Base-by-base conservation (phyloP, 31 red algal species). In the Endocladia muricata region DNA sequence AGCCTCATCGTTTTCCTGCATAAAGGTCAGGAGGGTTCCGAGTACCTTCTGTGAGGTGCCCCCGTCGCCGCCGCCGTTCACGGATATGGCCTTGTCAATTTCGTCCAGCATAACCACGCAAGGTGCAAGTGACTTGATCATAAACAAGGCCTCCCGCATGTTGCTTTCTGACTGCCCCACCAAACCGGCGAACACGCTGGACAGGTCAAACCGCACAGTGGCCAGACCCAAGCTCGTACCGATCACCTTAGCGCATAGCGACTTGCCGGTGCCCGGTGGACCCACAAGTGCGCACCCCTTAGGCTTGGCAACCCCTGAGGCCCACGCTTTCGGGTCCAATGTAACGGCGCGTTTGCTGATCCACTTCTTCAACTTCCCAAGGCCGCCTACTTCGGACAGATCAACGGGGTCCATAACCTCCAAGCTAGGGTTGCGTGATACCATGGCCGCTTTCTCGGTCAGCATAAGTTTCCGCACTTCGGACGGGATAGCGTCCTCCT, bases 101-200 rank as follows among this genome's bases (percentile, higher is more conserved):
- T 68, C 63, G 40, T 68, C 63, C 25, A 68, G 22, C 28, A 30
- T 38, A 35, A 68, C 29, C 34, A 68, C 34, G 35, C 63, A 68
- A 38, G 63, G 63, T 59, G n/a, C n/a, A n/a, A n/a, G n/a, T n/a
- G n/a, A n/a, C n/a, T n/a, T n/a, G n/a, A n/a, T n/a, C n/a, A n/a
- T n/a, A n/a, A n/a, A n/a, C n/a, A n/a, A n/a, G n/a, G n/a, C n/a
- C n/a, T n/a, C n/a, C n/a, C 55, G 32, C 28, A 59, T 59, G 28
- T 59, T 31, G 32, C 55, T 59, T 30, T 59, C 55, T 59, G 55
- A 31, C 32, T 30, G 32, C 28, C 63, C 63, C 25, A 68, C 63
- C 22, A 68, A 36, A 38, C 35, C 28, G 25, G 25, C 35, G 40
- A 68, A 68, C 21, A 68, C 25, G 34, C 34, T 68, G 35, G 29